Evolutionary conservation across 305 asterid species (phyloP), one percentile per base, ranked within the genome.

Genomic region (Solanum chacoense): DNA sequence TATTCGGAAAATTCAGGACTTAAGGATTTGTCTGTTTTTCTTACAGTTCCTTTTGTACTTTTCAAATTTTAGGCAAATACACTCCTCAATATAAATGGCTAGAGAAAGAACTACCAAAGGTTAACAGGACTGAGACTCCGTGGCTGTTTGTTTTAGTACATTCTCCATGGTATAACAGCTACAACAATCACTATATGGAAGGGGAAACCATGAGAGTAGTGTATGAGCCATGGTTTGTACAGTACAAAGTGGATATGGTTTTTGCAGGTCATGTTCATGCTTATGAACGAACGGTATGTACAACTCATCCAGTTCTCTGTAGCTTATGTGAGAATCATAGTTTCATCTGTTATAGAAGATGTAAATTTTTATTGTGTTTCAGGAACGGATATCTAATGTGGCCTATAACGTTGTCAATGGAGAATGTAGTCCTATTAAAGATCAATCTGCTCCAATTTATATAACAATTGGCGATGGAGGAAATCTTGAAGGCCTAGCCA

Each of bases 261-360:
- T 95, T 95, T 87, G 92, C 99, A 2, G 99, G 99, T 88, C 99
- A 97, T 87, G 98, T 97, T 73, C 99, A 97, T n/a, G 98, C 98
- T 7, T 97, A 97, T 63, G 99, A 97, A 85, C 92, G 98, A 88
- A 92, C 98, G 75, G 67, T 55, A 20, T 55, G 93, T 88, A 72
- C 20, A 81, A 6, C 34, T 28, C 81, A 87, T 0, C 24, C 13
- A 40, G 67, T 79, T 38, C 67, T 75, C 11, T 55, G 28, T 55
- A 81, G 50, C 65, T 24, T 16, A 20, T 5, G n/a, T 11, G 26
- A 18, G 38, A 81, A 42, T 42, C 38, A 18, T 40, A 80, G 67
- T 81, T 34, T n/a, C 22, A 42, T 26, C 26, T 42, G 22, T 80
- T 79, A 5, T 26, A 28, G 22, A 80, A 8, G 69, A 80, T 28